Base-by-base conservation (phyloP, 768 basidiomycete genomes). In the Lactarius sp. region DNA sequence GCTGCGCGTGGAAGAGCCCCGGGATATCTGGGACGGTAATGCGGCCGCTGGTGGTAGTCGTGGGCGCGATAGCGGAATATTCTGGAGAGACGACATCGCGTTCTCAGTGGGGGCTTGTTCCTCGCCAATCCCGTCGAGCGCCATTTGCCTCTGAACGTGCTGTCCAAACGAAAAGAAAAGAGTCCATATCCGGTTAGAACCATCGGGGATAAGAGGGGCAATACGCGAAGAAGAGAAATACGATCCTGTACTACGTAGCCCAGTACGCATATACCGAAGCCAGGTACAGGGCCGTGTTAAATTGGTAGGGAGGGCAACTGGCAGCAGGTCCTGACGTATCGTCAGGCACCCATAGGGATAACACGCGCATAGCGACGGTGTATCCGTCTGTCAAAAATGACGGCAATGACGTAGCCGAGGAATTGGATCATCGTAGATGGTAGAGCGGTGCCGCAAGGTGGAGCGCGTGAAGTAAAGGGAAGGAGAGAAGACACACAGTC, bases 1-100 rank as follows among this genome's bases (percentile, higher is more conserved):
- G 54, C 39, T 65, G 42, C 64, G 64, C 12, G 58, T 65, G 22
- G 64, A 65, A 10, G 64, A 60, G 53, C 18, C 34, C 34, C n/a
- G 47, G 22, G 64, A 60, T 13, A 12, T 52, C 27, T 60, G 64
- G 14, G 16, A 34, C 12, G 64, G 53, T 8, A 60, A 18, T 18
- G 54, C 14, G 3, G 52, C 54, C 13, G 54, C 59, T 16, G 49
- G 41, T 22, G 22, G 34, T 42, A 49, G 59, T 18, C 52, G 52
- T 27, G 47, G 31, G 13, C 33, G 14, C 16, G 59, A 31, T 18
- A 52, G 39, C 4, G 37, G 22, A 8, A 36, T 52, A 6, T 56
- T 39, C 12, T 47, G 27, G 41, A 56, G 52, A 18, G 47, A 42
- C 41, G 22, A 36, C 53, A 13, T 27, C 4, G 47, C 34, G 34